Conservation (phyloP, 805 yeast genomes). For the Metschnikowia kunwiensis region DNA sequence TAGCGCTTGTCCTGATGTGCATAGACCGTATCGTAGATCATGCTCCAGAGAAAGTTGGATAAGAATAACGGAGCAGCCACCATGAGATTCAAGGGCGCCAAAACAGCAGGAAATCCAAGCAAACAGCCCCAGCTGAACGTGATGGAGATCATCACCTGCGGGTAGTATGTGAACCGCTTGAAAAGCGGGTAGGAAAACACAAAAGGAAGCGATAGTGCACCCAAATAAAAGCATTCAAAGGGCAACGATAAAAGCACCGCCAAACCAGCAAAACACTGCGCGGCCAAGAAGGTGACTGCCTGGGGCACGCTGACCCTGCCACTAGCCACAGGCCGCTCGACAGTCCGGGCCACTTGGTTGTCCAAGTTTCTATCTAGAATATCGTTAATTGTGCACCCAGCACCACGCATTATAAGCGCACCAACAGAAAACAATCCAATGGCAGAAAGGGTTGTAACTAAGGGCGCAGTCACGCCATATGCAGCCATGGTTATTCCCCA, state of each 20-base stretch:
- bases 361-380: conserved; percentile 81
- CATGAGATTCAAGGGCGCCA: conserved; percentile 65
- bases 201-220: conserved; percentile 74
- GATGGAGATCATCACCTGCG: conserved; percentile 76
- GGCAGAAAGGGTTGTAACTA: conserved; percentile 58
- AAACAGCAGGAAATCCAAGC: conserved; percentile 95
- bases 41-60: conserved; percentile 85
- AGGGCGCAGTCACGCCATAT: conserved; percentile 63
- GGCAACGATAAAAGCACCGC: conserved; percentile 74
- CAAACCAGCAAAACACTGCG: conserved; percentile 71
- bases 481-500: conserved; percentile 96
- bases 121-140: conserved; percentile 95
- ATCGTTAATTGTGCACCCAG: conserved; percentile 96
- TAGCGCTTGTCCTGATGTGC: conserved; percentile 96
- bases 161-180: conserved; percentile 93
- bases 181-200: conserved; percentile 89
- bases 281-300: conserved; percentile 69
- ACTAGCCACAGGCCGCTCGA: conserved; percentile 89
- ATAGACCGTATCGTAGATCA: conserved; percentile 92
- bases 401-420: conserved; percentile 90
- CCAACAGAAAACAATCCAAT: conserved; percentile 77
- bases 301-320: conserved; percentile 70
- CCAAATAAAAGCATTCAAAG: conserved; percentile 73
- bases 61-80: conserved; percentile 76
- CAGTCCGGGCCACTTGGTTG: conserved; percentile 80